Percentiles rank a stretch among this genome's conserved stretches.
phyloP scores from a whole-genome alignment of 441 rosid species.

The Gossypium trilobum region DNA sequence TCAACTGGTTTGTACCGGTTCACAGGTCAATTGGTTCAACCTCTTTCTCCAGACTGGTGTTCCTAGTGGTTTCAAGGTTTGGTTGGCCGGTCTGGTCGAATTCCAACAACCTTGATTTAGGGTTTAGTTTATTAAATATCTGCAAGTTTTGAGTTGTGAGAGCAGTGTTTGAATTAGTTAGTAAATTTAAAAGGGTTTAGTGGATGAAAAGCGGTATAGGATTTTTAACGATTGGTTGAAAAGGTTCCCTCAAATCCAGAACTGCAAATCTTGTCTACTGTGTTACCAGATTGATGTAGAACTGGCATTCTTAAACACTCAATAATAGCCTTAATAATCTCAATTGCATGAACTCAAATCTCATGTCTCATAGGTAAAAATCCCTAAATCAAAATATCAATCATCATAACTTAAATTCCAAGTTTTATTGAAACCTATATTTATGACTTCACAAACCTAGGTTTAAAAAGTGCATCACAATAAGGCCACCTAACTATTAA shows the following conservation, averaged over 20 bases:
- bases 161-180: background rate
- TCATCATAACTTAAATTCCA: background rate
- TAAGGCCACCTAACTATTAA: background rate
- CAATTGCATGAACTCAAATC: slow-evolving; percentile 3
- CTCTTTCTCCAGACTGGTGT: no score
- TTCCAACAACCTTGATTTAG: no score
- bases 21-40: no score
- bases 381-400: background rate
- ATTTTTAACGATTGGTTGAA: background rate
- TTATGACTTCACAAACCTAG: background rate
- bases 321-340: background rate
- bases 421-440: background rate
- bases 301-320: background rate
- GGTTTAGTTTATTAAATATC: background rate
- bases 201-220: background rate
- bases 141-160: background rate
- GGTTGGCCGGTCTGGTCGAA: no score
- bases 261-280: background rate
- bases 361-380: background rate
- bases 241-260: background rate
- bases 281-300: background rate
- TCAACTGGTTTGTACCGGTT: no score
- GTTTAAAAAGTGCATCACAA: background rate
- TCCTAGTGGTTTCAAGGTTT: no score
- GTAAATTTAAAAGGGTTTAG: background rate